These are phyloP conservation scores for Leccinum longicurvipes DNA, from an alignment of 768 basidiomycete genomes.

Conservation along the genomic window DNA sequence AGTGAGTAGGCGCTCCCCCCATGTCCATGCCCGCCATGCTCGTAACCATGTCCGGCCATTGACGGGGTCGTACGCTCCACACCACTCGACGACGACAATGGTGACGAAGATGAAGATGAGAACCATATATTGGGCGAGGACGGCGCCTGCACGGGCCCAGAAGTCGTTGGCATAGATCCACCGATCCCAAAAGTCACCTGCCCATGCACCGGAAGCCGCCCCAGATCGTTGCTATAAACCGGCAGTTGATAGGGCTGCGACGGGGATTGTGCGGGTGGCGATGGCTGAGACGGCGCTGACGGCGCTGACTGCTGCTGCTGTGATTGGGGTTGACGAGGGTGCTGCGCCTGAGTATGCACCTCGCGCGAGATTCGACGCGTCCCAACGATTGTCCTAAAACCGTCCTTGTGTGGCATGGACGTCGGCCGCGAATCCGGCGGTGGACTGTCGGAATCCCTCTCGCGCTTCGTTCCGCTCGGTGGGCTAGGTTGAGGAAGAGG, in stretches of 20 bases:
- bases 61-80: background rate
- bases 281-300: background rate
- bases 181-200: constrained; percentile 15
- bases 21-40: background rate
- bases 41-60: constrained; percentile 1
- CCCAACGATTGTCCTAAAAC: constrained; percentile 32
- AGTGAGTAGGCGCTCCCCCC: constrained; percentile 13
- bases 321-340: constrained; percentile 2
- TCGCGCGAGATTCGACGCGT: constrained; percentile 34
- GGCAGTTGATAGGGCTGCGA: constrained; percentile 40
- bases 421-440: constrained; percentile 2
- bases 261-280: background rate
- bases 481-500: constrained; percentile 61
- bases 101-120: background rate
- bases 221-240: constrained; percentile 56
- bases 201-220: constrained; percentile 47
- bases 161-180: background rate
- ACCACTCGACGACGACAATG: background rate
- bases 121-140: constrained; percentile 20
- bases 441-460: constrained; percentile 56
- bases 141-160: constrained; percentile 1
- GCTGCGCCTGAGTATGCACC: constrained; percentile 11
- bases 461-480: constrained; percentile 54
- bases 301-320: background rate
- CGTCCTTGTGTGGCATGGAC: constrained; percentile 11